phyloP scores from a whole-genome alignment of 495 filamentous ascomycete genomes.

The Cladorrhinum samala region DNA sequence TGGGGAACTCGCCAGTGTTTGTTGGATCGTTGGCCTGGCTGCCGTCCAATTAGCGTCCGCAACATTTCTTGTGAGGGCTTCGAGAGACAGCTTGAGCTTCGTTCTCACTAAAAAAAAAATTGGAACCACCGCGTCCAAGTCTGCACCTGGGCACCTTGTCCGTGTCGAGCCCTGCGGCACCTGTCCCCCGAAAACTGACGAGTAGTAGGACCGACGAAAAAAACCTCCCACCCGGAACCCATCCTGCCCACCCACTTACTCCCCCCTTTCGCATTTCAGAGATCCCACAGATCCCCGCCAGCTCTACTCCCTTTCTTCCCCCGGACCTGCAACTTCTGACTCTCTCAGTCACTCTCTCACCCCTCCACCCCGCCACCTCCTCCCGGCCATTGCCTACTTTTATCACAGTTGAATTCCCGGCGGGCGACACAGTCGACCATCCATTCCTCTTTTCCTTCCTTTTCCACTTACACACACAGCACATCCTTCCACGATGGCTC shows the following conservation, averaged over 20 bases:
- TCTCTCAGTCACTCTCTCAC: not conserved
- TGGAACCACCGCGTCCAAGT: too few relatives aligned
- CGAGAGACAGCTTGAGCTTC: constrained; percentile 8
- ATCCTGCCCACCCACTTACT: constrained; percentile 9
- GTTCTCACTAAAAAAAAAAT: constrained; percentile 2
- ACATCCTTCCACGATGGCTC: constrained; percentile 35
- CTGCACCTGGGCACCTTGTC: too few relatives aligned
- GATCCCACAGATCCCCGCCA: constrained; percentile 5
- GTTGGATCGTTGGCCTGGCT: constrained; percentile 30
- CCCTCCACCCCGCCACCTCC: not conserved
- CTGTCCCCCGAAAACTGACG: not conserved
- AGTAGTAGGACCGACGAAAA: constrained; percentile 19
- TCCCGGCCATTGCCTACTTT: not conserved
- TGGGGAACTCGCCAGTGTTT: constrained; percentile 27
- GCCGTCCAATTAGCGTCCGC: constrained; percentile 22
- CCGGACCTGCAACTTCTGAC: not conserved
- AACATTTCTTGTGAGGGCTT: constrained; percentile 21
- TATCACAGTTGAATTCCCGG: constrained; percentile 6
- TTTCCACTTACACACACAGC: constrained; percentile 1
- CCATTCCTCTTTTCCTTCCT: not conserved
- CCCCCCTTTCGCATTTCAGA: constrained; percentile 7
- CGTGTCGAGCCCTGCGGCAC: too few relatives aligned
- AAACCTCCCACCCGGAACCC: constrained; percentile 21
- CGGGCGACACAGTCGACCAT: constrained; percentile 9
- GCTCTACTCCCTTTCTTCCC: constrained; percentile 6